Evolutionary conservation across 1,284 basidiomycete species (phyloP).

Genomic region (Puccinia novopanici): DNA sequence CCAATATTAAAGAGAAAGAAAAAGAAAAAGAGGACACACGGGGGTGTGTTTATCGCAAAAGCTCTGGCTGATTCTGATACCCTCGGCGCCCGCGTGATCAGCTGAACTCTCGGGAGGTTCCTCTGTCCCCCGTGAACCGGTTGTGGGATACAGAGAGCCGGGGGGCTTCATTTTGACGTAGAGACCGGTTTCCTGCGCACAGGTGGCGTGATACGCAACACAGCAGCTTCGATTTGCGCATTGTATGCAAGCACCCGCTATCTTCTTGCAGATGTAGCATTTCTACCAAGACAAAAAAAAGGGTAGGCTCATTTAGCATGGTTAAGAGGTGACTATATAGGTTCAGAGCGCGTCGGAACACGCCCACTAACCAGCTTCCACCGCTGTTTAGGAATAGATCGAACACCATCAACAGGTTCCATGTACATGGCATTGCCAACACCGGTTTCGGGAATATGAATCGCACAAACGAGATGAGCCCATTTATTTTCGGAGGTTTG

Average conservation of each 20-base stretch:
- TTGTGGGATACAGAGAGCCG: conserved; percentile 23
- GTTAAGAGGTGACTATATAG: conserved; percentile 12
- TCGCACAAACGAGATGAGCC: conserved; percentile 94
- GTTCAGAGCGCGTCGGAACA: background rate
- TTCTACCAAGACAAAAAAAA: conserved; percentile 64
- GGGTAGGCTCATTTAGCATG: background rate
- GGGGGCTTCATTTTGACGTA: conserved; percentile 64
- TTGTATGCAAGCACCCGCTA: conserved; percentile 91
- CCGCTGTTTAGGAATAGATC: conserved; percentile 81
- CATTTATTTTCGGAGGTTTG: conserved; percentile 90
- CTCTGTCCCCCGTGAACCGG: conserved; percentile 1
- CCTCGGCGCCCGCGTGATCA: conserved; percentile 22
- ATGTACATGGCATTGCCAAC: conserved; percentile 95
- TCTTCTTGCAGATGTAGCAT: conserved; percentile 81
- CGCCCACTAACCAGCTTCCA: conserved; percentile 81
- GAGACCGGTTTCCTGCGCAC: conserved; percentile 80
- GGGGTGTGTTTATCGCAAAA: conserved; percentile 88
- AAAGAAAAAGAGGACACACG: conserved; percentile 63
- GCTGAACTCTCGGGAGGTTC: conserved; percentile 9
- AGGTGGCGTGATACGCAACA: conserved; percentile 91
- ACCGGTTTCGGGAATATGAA: conserved; percentile 94
- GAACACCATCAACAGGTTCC: conserved; percentile 93
- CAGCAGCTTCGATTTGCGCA: conserved; percentile 90
- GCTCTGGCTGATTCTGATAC: conserved; percentile 64
- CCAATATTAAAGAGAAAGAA: background rate